These are phyloP conservation scores for Metrosideros polymorpha DNA, from an alignment of 441 rosid species.

Conservation along the genomic window DNA sequence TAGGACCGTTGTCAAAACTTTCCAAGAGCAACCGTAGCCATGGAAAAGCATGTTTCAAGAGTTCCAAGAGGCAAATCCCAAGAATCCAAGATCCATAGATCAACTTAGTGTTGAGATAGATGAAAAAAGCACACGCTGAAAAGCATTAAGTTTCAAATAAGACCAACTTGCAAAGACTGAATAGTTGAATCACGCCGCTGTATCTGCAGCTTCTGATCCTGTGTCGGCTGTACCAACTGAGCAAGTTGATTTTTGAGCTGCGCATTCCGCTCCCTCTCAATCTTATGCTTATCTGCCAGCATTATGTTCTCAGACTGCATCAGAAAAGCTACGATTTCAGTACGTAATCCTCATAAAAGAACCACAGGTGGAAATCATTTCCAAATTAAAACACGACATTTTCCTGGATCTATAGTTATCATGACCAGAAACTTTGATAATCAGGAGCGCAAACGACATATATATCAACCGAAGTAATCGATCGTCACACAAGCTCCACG, in stretches of 20 bases:
- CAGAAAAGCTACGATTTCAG: not conserved
- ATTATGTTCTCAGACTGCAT: constrained; percentile 84
- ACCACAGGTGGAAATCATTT: not conserved
- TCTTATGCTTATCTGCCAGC: constrained; percentile 70
- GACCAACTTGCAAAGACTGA: constrained; percentile 76
- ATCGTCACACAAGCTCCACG: not conserved
- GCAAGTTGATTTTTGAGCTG: constrained; percentile 77
- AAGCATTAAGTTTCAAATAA: not conserved
- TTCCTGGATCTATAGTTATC: not conserved
- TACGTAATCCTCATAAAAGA: not conserved
- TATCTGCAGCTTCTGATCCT: constrained; percentile 66
- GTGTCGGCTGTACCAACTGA: constrained; percentile 61
- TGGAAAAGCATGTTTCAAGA: not conserved
- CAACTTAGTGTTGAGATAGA: not conserved
- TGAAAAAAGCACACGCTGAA: not conserved
- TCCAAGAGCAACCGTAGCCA: not conserved
- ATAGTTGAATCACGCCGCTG: constrained; percentile 73
- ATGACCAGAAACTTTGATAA: too few species aligned
- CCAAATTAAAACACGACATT: not conserved
- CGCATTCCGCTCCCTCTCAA: constrained; percentile 82
- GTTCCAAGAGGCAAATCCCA: not conserved
- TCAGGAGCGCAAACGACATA: not conserved
- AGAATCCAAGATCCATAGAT: not conserved
- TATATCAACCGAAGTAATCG: not conserved
- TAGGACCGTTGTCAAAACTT: not conserved